Conservation (phyloP, 106 monocot genomes). For the Dendrobium officinale region DNA sequence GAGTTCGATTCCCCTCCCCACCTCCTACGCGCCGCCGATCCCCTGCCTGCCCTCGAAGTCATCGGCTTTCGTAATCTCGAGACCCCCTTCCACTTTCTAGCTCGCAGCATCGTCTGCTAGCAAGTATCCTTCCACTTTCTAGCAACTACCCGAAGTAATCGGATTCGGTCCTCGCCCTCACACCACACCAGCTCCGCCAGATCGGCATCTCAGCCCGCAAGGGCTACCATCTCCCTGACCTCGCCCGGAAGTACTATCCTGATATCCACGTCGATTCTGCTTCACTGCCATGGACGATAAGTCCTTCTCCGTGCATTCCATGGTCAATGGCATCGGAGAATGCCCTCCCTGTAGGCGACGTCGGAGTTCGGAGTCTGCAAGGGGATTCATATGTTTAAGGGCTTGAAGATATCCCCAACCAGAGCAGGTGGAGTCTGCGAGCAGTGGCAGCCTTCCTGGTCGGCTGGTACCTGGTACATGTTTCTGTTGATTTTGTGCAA, state of each 20-base stretch:
- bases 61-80: constrained; percentile 41
- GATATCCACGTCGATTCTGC: constrained; percentile 63
- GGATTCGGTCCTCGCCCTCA: constrained; percentile 39
- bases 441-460: constrained; percentile 68
- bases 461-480: constrained; percentile 83
- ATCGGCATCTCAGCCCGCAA: constrained; percentile 79
- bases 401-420: constrained; percentile 57
- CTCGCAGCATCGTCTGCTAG: constrained; percentile 75
- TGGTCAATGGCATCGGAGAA: too few relatives aligned
- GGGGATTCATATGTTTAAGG: constrained; percentile 73
- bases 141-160: too few relatives aligned
- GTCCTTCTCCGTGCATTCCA: constrained; percentile 23
- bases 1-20: constrained; percentile 46
- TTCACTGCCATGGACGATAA: constrained; percentile 70
- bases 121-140: constrained; percentile 10
- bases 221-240: constrained; percentile 71
- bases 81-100: constrained; percentile 71
- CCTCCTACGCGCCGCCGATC: constrained; percentile 42
- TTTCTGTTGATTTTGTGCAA: constrained; percentile 64
- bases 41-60: constrained; percentile 45
- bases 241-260: constrained; percentile 56
- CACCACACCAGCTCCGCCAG: constrained; percentile 64
- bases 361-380: constrained; percentile 51
- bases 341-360: constrained; percentile 30
- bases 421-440: constrained; percentile 81